Percentiles rank a stretch among this genome's conserved stretches.
Conservation (phyloP, 2,329 filamentous ascomycete species). For the Didymella segeticola region DNA sequence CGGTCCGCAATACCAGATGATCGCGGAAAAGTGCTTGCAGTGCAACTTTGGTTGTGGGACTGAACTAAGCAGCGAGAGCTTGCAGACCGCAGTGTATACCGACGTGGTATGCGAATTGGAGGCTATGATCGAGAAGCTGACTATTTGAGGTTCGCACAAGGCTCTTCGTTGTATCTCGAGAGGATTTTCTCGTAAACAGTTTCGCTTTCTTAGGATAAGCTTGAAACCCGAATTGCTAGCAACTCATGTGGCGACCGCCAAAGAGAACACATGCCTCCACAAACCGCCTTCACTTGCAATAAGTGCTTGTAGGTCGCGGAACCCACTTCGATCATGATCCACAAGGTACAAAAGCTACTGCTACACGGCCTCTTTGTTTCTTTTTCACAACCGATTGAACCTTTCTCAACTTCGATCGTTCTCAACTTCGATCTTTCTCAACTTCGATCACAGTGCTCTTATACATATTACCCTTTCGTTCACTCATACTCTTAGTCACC, state of each 20-base stretch:
- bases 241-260: no score
- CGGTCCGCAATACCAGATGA: constrained; percentile 26
- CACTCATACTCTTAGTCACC: neutral
- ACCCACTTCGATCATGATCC: neutral
- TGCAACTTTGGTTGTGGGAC: constrained; percentile 32
- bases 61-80: constrained; percentile 23
- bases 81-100: constrained; percentile 35
- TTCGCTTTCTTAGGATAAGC: no score
- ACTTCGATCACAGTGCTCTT: neutral
- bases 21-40: constrained; percentile 26
- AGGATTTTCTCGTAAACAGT: neutral
- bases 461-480: neutral
- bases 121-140: constrained; percentile 1
- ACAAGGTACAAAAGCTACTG: neutral
- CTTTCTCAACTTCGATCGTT: neutral
- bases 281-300: neutral
- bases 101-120: constrained; percentile 34
- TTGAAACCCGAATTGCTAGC: no score
- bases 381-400: neutral
- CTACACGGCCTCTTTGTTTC: no score
- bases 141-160: neutral
- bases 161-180: neutral
- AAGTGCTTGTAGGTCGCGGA: neutral
- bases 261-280: neutral
- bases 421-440: neutral